Evolutionary conservation across 139 green algal species (phyloP).

Genomic region (Micractinium conductrix): DNA sequence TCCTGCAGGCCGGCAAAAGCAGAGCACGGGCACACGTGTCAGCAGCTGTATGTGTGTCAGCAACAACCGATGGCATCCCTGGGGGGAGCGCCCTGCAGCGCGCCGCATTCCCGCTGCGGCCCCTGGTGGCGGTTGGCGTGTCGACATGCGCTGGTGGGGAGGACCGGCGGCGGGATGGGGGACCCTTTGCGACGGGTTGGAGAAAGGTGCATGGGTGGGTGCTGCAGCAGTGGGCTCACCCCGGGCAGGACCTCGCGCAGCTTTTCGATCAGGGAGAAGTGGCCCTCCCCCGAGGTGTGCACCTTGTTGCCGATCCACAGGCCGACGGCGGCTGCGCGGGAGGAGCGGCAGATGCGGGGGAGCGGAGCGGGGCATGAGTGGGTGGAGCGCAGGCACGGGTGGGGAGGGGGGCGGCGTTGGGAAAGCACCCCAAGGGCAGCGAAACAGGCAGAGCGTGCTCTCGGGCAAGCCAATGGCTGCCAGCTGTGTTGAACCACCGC

Average conservation of each 20-base stretch:
- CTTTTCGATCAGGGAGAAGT: neutral
- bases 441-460: too few relatives aligned
- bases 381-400: neutral
- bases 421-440: too few relatives aligned
- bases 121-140: too few relatives aligned
- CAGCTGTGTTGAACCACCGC: too few relatives aligned
- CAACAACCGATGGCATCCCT: too few relatives aligned
- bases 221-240: neutral
- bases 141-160: neutral
- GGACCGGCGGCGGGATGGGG: neutral
- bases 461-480: too few relatives aligned
- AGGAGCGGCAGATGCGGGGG: neutral
- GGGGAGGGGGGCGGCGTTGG: neutral
- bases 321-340: conserved; percentile 8
- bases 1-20: conserved; percentile 6
- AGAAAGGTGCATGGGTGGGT: too few relatives aligned
- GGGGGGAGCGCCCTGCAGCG: too few relatives aligned
- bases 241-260: neutral
- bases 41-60: too few relatives aligned
- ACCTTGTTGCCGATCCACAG: neutral
- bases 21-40: too few relatives aligned
- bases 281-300: neutral
- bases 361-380: neutral
- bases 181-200: too few relatives aligned
- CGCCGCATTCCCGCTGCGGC: too few relatives aligned